Conservation (phyloP, 1,284 basidiomycete genomes). For the Trametes hirsuta region DNA sequence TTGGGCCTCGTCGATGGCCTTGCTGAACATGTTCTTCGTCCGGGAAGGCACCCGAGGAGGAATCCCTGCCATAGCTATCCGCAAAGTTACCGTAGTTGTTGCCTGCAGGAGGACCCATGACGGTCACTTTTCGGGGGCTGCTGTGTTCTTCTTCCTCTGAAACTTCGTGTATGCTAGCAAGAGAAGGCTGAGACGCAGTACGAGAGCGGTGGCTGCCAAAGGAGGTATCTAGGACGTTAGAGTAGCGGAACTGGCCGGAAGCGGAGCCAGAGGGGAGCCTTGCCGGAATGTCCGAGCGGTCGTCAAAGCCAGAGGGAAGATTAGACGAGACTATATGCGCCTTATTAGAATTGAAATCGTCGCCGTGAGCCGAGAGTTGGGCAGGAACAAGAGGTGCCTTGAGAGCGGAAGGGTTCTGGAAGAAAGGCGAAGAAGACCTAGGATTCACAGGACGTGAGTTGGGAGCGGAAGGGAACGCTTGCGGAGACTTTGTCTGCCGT, state of each 20-base stretch:
- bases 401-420: constrained; percentile 23
- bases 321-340: constrained; percentile 34
- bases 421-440: constrained; percentile 30
- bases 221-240: constrained; percentile 6
- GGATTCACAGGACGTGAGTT: constrained; percentile 18
- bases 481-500: constrained; percentile 15
- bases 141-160: constrained; percentile 23
- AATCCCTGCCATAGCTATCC: not conserved
- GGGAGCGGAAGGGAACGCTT: constrained; percentile 18
- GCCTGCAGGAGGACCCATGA: constrained; percentile 1
- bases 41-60: not conserved
- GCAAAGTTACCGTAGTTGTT: constrained; percentile 1
- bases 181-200: constrained; percentile 26
- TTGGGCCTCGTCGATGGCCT: constrained; percentile 22
- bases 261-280: constrained; percentile 8
- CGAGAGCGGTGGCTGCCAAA: constrained; percentile 14
- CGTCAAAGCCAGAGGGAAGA: not conserved
- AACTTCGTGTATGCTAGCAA: constrained; percentile 30
- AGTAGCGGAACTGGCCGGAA: constrained; percentile 6
- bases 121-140: not conserved
- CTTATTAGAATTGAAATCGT: constrained; percentile 28
- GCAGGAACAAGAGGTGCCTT: constrained; percentile 19
- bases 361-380: constrained; percentile 16
- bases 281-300: constrained; percentile 2
- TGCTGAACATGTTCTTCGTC: constrained; percentile 12